These are phyloP conservation scores for Populus davidiana DNA, from an alignment of 345 rosid genomes.

Conservation along the genomic window DNA sequence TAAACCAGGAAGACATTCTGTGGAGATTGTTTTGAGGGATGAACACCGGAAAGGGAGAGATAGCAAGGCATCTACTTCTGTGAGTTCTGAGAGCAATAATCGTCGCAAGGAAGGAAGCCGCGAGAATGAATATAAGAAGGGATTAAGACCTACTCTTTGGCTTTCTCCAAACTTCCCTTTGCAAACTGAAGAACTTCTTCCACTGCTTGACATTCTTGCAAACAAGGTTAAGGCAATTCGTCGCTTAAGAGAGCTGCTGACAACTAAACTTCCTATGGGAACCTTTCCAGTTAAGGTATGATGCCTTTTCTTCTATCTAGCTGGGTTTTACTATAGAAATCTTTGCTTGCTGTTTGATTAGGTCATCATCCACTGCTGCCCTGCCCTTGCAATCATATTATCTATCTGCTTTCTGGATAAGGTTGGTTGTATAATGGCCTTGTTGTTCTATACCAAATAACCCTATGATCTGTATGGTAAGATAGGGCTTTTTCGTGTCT, in stretches of 20 bases:
- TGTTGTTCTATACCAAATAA: background rate
- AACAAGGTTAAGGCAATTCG: slow-evolving; percentile 98
- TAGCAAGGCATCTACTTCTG: slow-evolving; percentile 43
- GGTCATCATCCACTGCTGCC: background rate
- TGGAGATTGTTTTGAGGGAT: slow-evolving; percentile 61
- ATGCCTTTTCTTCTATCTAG: slow-evolving; percentile 1
- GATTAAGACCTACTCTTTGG: slow-evolving; percentile 92
- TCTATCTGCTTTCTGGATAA: background rate
- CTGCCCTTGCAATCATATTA: background rate
- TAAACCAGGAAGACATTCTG: slow-evolving; percentile 80
- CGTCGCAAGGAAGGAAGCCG: slow-evolving; percentile 61
- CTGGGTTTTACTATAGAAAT: slow-evolving; percentile 1
- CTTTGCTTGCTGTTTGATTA: slow-evolving; percentile 1
- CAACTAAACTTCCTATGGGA: slow-evolving; percentile 90
- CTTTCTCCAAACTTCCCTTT: slow-evolving; percentile 80
- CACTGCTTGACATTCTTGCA: slow-evolving; percentile 95
- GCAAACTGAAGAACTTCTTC: slow-evolving; percentile 90
- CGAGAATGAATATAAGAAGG: slow-evolving; percentile 90
- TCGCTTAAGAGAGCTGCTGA: slow-evolving; percentile 87
- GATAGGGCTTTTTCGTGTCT: background rate
- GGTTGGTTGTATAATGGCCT: background rate
- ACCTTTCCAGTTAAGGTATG: slow-evolving; percentile 95
- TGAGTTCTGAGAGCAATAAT: slow-evolving; percentile 39
- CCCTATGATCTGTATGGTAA: background rate
- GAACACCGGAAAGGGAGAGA: slow-evolving; percentile 64